Evolutionary conservation across 2,329 filamentous ascomycete genomes (phyloP).

Genomic region (Fusarium cyanostomum): DNA sequence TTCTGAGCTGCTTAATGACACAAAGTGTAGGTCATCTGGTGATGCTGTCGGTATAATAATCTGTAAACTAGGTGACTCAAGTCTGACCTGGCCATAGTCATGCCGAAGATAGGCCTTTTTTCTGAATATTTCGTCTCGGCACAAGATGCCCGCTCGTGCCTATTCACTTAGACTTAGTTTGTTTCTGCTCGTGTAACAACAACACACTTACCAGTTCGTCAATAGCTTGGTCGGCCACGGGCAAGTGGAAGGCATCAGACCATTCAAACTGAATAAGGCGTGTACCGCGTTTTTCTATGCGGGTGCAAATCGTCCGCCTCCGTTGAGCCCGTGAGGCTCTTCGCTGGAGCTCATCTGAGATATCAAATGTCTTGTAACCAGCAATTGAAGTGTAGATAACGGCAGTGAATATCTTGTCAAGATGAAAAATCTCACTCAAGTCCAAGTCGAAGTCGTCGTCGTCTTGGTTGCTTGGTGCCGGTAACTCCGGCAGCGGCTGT

Average conservation of each 20-base stretch:
- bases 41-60: constrained; percentile 3
- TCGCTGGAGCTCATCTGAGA: background rate
- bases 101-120: background rate
- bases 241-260: background rate
- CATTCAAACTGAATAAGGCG: background rate
- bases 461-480: background rate
- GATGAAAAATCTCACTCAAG: background rate
- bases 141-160: background rate
- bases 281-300: background rate
- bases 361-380: constrained; percentile 1
- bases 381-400: background rate
- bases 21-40: background rate
- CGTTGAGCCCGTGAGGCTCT: background rate
- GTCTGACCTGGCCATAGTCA: background rate
- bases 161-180: background rate
- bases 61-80: background rate
- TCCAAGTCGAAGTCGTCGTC: background rate
- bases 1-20: background rate
- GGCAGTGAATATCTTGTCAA: background rate
- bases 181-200: background rate
- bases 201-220: constrained; percentile 1
- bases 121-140: background rate
- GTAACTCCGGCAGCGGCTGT: background rate
- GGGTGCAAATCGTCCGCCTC: background rate
- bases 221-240: background rate